Evolutionary conservation across 805 yeast species (phyloP).

Genomic region (Candida wancherniae): DNA sequence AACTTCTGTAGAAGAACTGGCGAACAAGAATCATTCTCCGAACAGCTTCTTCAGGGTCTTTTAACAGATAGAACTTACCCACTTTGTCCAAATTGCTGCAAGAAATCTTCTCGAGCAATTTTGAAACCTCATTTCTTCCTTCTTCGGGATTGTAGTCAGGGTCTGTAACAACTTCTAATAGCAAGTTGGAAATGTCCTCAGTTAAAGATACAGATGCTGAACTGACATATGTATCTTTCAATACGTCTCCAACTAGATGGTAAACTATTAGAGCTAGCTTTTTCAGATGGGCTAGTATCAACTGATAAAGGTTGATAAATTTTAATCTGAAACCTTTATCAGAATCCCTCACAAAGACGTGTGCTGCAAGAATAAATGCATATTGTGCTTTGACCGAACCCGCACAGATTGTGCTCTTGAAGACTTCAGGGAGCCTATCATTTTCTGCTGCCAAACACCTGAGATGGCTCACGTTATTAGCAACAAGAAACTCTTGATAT

Average conservation of each 20-base stretch:
- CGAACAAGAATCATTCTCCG: constrained; percentile 7
- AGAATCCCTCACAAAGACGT: constrained; percentile 22
- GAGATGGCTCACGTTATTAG: constrained; percentile 15
- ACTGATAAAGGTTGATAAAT: constrained; percentile 26
- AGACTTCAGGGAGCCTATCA: constrained; percentile 23
- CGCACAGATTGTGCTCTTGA: constrained; percentile 23
- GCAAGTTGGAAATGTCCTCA: constrained; percentile 25
- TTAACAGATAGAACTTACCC: not conserved
- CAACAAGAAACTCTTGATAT: constrained; percentile 22
- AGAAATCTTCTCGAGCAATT: not conserved
- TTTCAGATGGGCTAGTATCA: constrained; percentile 20
- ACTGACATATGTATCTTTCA: constrained; percentile 25
- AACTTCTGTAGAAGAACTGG: constrained; percentile 32
- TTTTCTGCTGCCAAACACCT: constrained; percentile 9
- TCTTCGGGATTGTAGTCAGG: constrained; percentile 10
- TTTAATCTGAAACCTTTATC: constrained; percentile 27
- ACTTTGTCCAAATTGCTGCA: constrained; percentile 1
- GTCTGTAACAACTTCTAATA: constrained; percentile 16
- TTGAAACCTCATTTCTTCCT: constrained; percentile 1
- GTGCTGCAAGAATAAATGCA: constrained; percentile 27
- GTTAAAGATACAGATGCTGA: constrained; percentile 25
- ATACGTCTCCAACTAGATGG: constrained; percentile 26
- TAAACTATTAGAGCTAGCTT: constrained; percentile 24
- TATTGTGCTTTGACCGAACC: constrained; percentile 19
- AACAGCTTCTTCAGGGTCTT: constrained; percentile 1